Base-by-base conservation (phyloP, 1,139 yeast species). In the Lodderomyces beijingensis region DNA sequence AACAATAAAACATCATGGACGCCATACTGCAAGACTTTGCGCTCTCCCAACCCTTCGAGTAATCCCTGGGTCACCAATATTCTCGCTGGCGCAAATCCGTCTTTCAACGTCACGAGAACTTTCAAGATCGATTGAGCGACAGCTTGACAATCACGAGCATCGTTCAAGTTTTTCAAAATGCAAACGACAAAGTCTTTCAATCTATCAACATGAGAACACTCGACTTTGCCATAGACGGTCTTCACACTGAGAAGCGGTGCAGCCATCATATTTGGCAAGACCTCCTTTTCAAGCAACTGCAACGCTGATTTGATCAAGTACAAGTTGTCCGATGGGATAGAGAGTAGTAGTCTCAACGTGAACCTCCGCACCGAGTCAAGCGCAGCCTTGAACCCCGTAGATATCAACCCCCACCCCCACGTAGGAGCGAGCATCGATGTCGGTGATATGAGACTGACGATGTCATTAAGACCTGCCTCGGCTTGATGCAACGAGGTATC, bases 401-500 rank as follows among this genome's bases (percentile, higher is more conserved):
- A 72, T 4, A 88, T 61, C 14, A 88, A 59, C 6, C 84, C 68
- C 41, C 84, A 62, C 0, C 85, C 82, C 94, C 96, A 88, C 0
- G 74, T 63, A 0, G 89, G 79, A 36, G 77, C 73, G 24, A 81
- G 65, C 13, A 69, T 55, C 0, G 78, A 69, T 1, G 51, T 44
- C 2, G 76, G 70, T 0, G 79, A 62, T 26, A 86, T 65, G 16
- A 86, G 55, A 2, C 59, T 60, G 4, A 78, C 55, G 26, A 88
- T 71, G 47, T 86, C 95, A 5, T 59, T 58, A 2, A 74, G 57
- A 0, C 94, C 93, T 9, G 88, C 96, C 44, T 80, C 80, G 0
- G 91, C 79, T 55, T 88, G 96, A 48, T 88, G 89, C 46, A 85
- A 61, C 0, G 96, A 84, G 0, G 95, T 80, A 51, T 88, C 96